Evolutionary conservation across 2,329 filamentous ascomycete species (phyloP).

Genomic region (Neurospora crassa): DNA sequence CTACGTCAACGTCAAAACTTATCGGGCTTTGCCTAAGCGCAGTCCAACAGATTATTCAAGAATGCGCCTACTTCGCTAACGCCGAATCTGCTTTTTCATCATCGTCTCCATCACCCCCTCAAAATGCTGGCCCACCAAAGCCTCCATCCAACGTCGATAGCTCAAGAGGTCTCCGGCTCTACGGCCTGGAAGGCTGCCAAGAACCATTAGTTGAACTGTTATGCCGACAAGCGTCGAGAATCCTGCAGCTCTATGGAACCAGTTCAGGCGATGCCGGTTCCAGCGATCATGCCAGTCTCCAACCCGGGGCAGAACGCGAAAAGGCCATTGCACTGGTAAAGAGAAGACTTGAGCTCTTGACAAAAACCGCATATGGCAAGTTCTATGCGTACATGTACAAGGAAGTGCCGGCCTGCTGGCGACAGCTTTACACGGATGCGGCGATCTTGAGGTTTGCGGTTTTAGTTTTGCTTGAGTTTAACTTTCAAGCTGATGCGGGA

Average conservation of each 20-base stretch:
- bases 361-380: slow-evolving; percentile 51
- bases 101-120: neutral
- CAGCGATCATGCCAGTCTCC: neutral
- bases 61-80: slow-evolving; percentile 7
- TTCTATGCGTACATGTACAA: slow-evolving; percentile 63
- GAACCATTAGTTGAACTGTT: slow-evolving; percentile 16
- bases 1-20: neutral
- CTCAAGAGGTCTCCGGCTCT: neutral
- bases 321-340: slow-evolving; percentile 19
- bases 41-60: slow-evolving; percentile 10
- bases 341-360: slow-evolving; percentile 44
- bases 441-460: slow-evolving; percentile 51
- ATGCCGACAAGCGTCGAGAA: slow-evolving; percentile 11
- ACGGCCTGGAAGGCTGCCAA: slow-evolving; percentile 10
- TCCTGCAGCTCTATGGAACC: slow-evolving; percentile 8
- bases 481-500: slow-evolving; percentile 1
- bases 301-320: slow-evolving; percentile 13
- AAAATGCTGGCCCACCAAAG: neutral
- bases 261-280: neutral
- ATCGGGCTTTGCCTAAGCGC: slow-evolving; percentile 7
- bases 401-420: slow-evolving; percentile 58
- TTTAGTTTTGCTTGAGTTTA: slow-evolving; percentile 20
- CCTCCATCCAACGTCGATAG: neutral
- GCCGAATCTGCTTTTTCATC: neutral
- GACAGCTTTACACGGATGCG: slow-evolving; percentile 61